Base-by-base conservation (phyloP, 2,329 filamentous ascomycete species). In the Graphilbum fragrans region DNA sequence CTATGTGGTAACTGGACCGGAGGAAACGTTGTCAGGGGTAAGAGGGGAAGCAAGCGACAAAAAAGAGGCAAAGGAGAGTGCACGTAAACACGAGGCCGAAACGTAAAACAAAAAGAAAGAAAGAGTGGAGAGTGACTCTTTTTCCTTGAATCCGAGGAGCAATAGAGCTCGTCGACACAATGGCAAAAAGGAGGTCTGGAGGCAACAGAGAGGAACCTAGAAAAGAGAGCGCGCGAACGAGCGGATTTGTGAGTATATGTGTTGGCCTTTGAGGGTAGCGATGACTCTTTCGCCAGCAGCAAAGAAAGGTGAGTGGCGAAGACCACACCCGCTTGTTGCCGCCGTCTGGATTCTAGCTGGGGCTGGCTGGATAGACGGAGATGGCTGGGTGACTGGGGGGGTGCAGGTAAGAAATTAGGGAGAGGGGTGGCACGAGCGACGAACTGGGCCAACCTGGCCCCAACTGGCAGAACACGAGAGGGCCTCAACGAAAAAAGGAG, bases 401-500 rank as follows among this genome's bases (percentile, higher is more conserved):
- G 43, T 45, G 39, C 29, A 21, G 8, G 31, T 25, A 27, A 40
- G 20, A 35, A 27, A 31, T 21, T 18, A 16, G 29, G 41, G 5
- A 33, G 31, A 40, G 29, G 41, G 39, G 31, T 45, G 42, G 39
- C 41, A 35, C 35, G 35, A 43, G 37, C 23, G 33, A 27, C 38
- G 41, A 37, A 41, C 33, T 44, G 43, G 42, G 48, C 40, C 55
- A 59, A 53, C 23, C 54, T 59, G 57, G 55, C 50, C 53, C 54
- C 57, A 59, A 53, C 47, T 56, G 55, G 47, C 53, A 52, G 38
- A 43, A 38, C 47, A 35, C 22, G 31, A 36, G 18, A 38, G 32
- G 32, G 39, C 25, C 25, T 17, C 29, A 33, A 14, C n/a, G n/a
- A 37, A 20, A 10, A n/a, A 20, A 39, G 36, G 27, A 34, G 18